These are phyloP conservation scores for Metarhizium robertsii DNA, from an alignment of 2,329 filamentous ascomycete genomes.

Conservation along the genomic window DNA sequence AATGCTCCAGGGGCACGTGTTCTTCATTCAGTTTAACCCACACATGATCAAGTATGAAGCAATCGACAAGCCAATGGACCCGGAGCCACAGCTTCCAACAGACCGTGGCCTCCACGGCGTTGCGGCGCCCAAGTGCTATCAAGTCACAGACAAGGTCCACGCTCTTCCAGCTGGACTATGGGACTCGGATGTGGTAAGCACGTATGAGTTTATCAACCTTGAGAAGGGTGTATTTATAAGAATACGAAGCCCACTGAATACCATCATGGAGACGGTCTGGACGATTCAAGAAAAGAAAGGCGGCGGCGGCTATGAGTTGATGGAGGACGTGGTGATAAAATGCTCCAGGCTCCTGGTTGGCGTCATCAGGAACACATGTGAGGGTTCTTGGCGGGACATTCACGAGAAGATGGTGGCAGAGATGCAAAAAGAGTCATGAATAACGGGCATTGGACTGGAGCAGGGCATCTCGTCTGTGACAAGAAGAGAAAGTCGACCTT, in stretches of 20 bases:
- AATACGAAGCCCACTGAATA: slow-evolving; percentile 38
- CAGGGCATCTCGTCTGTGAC: too few relatives aligned
- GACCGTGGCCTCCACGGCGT: slow-evolving; percentile 15
- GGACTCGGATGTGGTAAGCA: slow-evolving; percentile 44
- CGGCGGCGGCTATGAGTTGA: slow-evolving; percentile 28
- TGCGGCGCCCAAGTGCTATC: slow-evolving; percentile 29
- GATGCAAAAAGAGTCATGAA: slow-evolving; percentile 13
- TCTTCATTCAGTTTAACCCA: slow-evolving; percentile 43
- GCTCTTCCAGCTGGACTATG: slow-evolving; percentile 45
- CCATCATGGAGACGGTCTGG: slow-evolving; percentile 47
- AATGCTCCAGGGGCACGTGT: slow-evolving; percentile 40
- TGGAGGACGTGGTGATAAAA: slow-evolving; percentile 39
- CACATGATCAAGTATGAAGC: slow-evolving; percentile 35
- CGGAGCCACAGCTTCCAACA: slow-evolving; percentile 20
- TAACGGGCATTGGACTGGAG: too few relatives aligned
- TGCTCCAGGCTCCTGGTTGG: slow-evolving; percentile 40
- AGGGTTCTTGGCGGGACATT: slow-evolving; percentile 39
- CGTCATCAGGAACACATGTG: slow-evolving; percentile 41
- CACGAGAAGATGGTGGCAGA: slow-evolving; percentile 36
- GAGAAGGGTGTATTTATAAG: slow-evolving; percentile 41
- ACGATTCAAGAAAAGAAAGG: slow-evolving; percentile 23
- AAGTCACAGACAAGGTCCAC: slow-evolving; percentile 40
- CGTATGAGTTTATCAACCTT: slow-evolving; percentile 42
- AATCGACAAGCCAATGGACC: slow-evolving; percentile 19
- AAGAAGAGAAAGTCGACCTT: too few relatives aligned